Evolutionary conservation across 768 basidiomycete genomes (phyloP).

Genomic region (Strobilomyces confusus): DNA sequence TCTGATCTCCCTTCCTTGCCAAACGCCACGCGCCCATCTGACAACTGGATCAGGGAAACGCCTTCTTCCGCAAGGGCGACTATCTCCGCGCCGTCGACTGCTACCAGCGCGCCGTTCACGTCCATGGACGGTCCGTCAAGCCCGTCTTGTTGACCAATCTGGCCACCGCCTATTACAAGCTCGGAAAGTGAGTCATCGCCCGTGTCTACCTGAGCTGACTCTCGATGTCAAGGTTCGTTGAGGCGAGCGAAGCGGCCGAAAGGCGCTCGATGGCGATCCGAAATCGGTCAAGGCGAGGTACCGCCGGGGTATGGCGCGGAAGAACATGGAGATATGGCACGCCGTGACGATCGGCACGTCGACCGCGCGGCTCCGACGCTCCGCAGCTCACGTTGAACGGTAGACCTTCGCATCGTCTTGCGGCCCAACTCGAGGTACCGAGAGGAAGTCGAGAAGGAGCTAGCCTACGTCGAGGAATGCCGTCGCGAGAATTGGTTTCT

Average conservation of each 20-base stretch:
- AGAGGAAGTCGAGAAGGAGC: slow-evolving; percentile 4
- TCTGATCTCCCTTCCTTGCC: neutral
- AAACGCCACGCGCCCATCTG: neutral
- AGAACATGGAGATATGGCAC: slow-evolving; percentile 12
- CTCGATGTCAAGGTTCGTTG: slow-evolving; percentile 12
- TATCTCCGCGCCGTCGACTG: slow-evolving; percentile 35
- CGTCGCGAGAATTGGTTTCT: neutral
- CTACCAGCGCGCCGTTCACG: slow-evolving; percentile 36
- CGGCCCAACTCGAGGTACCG: slow-evolving; percentile 21
- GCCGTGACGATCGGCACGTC: slow-evolving; percentile 19
- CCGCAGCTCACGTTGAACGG: neutral
- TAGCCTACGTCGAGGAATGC: slow-evolving; percentile 1
- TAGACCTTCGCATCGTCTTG: slow-evolving; percentile 28
- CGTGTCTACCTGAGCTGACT: neutral
- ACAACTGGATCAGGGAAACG: slow-evolving; percentile 37
- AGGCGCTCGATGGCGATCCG: slow-evolving; percentile 26
- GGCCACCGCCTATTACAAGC: slow-evolving; percentile 39
- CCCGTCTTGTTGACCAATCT: slow-evolving; percentile 40
- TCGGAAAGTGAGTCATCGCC: slow-evolving; percentile 29
- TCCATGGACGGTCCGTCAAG: slow-evolving; percentile 32
- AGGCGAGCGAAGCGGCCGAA: slow-evolving; percentile 26
- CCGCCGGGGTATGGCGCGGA: slow-evolving; percentile 31
- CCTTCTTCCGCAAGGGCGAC: slow-evolving; percentile 35
- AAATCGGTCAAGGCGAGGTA: slow-evolving; percentile 33
- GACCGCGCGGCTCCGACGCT: too few relatives aligned